Evolutionary conservation across 257 asterid species (phyloP).

Genomic region (Solanum chaucha): DNA sequence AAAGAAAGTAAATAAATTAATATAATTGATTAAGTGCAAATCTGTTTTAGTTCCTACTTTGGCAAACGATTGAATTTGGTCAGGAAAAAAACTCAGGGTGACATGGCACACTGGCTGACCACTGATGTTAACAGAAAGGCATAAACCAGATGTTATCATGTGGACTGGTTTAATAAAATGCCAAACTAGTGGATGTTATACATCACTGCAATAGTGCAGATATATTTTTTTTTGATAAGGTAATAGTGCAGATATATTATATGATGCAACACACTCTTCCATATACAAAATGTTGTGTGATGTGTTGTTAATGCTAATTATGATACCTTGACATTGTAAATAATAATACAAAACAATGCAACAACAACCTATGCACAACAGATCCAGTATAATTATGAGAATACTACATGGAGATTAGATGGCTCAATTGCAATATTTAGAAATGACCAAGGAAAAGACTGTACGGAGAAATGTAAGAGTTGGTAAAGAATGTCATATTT

Average conservation of each 20-base stretch:
- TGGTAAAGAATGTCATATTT: not conserved
- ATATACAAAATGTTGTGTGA: not conserved
- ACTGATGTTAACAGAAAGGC: not conserved
- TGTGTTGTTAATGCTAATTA: not conserved
- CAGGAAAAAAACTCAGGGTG: not conserved
- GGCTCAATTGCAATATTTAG: not conserved
- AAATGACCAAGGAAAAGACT: not conserved
- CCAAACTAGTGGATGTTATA: not conserved
- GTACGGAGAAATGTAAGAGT: not conserved
- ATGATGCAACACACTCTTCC: not conserved
- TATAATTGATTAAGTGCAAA: not conserved
- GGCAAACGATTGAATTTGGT: not conserved
- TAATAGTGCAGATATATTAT: not conserved
- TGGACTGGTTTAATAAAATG: not conserved
- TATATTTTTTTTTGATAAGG: not conserved
- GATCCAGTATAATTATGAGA: not conserved
- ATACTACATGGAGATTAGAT: not conserved
- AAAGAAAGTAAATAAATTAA: conserved; percentile 5
- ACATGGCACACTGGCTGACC: not conserved
- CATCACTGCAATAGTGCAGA: not conserved
- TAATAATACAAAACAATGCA: not conserved
- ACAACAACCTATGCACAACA: not conserved
- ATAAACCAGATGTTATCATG: not conserved
- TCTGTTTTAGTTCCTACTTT: not conserved
- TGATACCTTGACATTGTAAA: not conserved